Conservation (phyloP, 192 early-diverging fungal species). For the Chytriomyces sp. region DNA sequence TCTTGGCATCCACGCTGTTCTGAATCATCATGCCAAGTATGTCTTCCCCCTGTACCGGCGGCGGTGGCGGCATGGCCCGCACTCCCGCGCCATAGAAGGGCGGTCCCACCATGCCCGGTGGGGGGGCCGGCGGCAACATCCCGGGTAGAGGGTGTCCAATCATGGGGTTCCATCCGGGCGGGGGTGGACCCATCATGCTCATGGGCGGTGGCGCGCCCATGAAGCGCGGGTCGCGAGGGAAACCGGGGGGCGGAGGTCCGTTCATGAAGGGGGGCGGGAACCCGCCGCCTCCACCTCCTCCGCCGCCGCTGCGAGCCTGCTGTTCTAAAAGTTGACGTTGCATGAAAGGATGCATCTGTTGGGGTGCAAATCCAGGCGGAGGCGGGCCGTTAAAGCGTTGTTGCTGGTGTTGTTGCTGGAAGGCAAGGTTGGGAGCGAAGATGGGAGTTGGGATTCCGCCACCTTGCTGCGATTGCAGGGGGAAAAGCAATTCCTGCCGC, state of each 20-base stretch:
- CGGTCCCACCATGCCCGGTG: background rate
- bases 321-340: background rate
- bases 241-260: background rate
- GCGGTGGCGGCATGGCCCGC: background rate
- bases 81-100: background rate
- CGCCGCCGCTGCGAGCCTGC: background rate
- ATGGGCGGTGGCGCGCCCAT: background rate
- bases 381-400: background rate
- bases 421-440: too few species aligned
- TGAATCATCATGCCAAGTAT: conserved; percentile 5
- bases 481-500: background rate
- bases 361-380: conserved; percentile 1
- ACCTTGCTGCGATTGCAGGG: background rate
- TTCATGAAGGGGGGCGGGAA: too few species aligned
- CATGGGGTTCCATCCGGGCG: background rate
- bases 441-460: background rate
- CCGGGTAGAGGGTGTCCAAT: background rate
- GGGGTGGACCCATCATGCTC: background rate
- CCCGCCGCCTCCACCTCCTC: conserved; percentile 1
- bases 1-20: background rate
- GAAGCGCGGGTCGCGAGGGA: background rate
- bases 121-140: conserved; percentile 1
- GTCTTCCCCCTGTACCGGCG: background rate
- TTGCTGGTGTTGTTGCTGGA: conserved; percentile 13
- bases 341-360: background rate